phyloP scores from a whole-genome alignment of 129 eudicot genomes.

The Artemisia argyi region DNA sequence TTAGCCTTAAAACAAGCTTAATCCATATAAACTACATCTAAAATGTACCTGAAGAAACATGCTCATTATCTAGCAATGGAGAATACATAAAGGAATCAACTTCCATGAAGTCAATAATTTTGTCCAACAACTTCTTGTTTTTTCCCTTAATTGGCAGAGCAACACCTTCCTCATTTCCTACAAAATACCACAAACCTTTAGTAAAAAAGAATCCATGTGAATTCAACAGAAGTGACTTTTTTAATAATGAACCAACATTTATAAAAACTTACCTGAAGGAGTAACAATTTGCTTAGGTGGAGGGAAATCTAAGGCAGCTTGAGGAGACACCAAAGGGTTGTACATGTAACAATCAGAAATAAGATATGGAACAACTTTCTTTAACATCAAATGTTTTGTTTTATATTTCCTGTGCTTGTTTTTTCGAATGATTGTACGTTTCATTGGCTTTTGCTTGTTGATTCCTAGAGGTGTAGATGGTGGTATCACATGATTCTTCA shows the following conservation, averaged over 20 bases:
- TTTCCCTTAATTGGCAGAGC: constrained; percentile 23
- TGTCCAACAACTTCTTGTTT: constrained; percentile 18
- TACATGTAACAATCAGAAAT: constrained; percentile 34
- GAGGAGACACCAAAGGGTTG: constrained; percentile 29
- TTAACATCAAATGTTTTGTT: constrained; percentile 12
- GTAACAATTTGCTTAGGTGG: constrained; percentile 26
- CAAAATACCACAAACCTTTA: constrained; percentile 4
- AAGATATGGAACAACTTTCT: constrained; percentile 27
- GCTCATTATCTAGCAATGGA: constrained; percentile 25
- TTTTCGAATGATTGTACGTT: constrained; percentile 29
- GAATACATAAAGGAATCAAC: constrained; percentile 33
- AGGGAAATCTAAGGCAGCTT: constrained; percentile 29
- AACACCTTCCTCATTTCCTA: constrained; percentile 28
- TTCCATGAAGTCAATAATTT: constrained; percentile 27
- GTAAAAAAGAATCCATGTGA: not conserved
- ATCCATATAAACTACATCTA: not conserved
- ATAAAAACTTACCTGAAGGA: constrained; percentile 17
- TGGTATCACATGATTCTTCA: constrained; percentile 20
- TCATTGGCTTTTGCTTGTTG: constrained; percentile 29
- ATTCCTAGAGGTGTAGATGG: constrained; percentile 16
- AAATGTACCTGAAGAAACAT: constrained; percentile 23
- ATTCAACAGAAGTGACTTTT: not conserved
- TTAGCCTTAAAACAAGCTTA: not conserved
- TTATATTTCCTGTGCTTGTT: constrained; percentile 20
- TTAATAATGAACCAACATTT: not conserved